phyloP scores from a whole-genome alignment of 106 monocot genomes.

The Dendrobium huoshanense region DNA sequence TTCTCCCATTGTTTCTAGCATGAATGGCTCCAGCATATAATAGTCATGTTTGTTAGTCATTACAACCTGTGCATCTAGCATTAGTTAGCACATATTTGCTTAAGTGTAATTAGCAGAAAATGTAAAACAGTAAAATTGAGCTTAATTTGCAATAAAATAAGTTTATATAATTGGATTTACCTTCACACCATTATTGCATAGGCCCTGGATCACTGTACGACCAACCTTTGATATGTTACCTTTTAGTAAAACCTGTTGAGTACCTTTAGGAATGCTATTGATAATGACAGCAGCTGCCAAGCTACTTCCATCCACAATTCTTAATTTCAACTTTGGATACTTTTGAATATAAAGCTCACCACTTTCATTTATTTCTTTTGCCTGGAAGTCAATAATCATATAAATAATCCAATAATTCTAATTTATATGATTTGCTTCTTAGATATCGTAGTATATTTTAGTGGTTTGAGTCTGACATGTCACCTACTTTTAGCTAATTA shows the following conservation, averaged over 20 bases:
- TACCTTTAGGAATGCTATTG: slow-evolving; percentile 53
- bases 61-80: slow-evolving; percentile 39
- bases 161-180: slow-evolving; percentile 18
- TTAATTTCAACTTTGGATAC: slow-evolving; percentile 64
- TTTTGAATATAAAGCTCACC: slow-evolving; percentile 74
- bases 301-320: slow-evolving; percentile 77
- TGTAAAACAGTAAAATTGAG: background rate
- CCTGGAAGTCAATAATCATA: slow-evolving; percentile 25
- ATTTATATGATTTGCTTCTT: too few relatives aligned
- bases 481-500: too few relatives aligned
- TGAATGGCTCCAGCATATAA: slow-evolving; percentile 39
- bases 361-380: slow-evolving; percentile 48
- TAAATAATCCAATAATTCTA: background rate
- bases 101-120: background rate
- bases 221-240: slow-evolving; percentile 61
- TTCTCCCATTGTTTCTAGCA: slow-evolving; percentile 17
- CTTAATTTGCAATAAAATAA: background rate
- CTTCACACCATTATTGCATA: slow-evolving; percentile 63
- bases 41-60: slow-evolving; percentile 49
- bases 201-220: slow-evolving; percentile 21
- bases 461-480: too few relatives aligned
- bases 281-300: slow-evolving; percentile 75
- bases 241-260: slow-evolving; percentile 47
- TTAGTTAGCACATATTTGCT: background rate
- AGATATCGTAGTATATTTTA: too few relatives aligned